Percentiles rank a stretch among this genome's conserved stretches.
Evolutionary conservation across 2,329 filamentous ascomycete species (phyloP).

Genomic region (Cladophialophora exuberans): DNA sequence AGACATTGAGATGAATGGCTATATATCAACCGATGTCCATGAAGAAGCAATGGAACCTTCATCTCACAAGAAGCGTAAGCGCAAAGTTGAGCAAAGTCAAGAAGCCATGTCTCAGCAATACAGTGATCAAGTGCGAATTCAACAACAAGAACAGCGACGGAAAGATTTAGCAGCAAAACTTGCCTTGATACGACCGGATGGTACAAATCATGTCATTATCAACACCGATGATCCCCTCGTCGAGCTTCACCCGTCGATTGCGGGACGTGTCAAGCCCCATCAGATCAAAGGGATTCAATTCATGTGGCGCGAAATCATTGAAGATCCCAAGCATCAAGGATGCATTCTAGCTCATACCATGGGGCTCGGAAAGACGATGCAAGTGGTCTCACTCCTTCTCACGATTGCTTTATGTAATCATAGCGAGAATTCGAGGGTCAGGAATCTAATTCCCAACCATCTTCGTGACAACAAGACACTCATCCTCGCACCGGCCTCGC

Average conservation of each 20-base stretch:
- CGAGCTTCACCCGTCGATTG: slow-evolving; percentile 66
- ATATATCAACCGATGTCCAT: slow-evolving; percentile 12
- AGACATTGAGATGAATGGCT: slow-evolving; percentile 14
- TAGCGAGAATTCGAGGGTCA: slow-evolving; percentile 61
- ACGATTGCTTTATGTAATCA: slow-evolving; percentile 69
- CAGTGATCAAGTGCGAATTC: slow-evolving; percentile 56
- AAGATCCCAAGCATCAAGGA: slow-evolving; percentile 66
- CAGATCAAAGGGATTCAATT: slow-evolving; percentile 83
- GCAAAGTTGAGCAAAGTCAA: slow-evolving; percentile 52
- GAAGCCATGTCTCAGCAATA: slow-evolving; percentile 59
- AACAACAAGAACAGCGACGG: slow-evolving; percentile 58
- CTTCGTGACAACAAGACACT: slow-evolving; percentile 68
- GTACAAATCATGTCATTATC: slow-evolving; percentile 51
- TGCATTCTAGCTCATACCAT: slow-evolving; percentile 87
- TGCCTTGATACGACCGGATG: slow-evolving; percentile 46
- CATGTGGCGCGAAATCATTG: slow-evolving; percentile 82
- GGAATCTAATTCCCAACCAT: slow-evolving; percentile 68
- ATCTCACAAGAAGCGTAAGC: slow-evolving; percentile 53
- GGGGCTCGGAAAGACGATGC: slow-evolving; percentile 92
- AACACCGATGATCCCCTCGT: slow-evolving; percentile 47
- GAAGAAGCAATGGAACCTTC: slow-evolving; percentile 26
- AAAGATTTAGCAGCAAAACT: slow-evolving; percentile 39
- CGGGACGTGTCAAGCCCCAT: slow-evolving; percentile 71
- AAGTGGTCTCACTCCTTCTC: slow-evolving; percentile 80
- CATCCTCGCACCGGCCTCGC: slow-evolving; percentile 72